Evolutionary conservation across 2,329 filamentous ascomycete genomes (phyloP), one percentile per base, ranked within the genome.

Genomic region (Lecanicillium sp.): DNA sequence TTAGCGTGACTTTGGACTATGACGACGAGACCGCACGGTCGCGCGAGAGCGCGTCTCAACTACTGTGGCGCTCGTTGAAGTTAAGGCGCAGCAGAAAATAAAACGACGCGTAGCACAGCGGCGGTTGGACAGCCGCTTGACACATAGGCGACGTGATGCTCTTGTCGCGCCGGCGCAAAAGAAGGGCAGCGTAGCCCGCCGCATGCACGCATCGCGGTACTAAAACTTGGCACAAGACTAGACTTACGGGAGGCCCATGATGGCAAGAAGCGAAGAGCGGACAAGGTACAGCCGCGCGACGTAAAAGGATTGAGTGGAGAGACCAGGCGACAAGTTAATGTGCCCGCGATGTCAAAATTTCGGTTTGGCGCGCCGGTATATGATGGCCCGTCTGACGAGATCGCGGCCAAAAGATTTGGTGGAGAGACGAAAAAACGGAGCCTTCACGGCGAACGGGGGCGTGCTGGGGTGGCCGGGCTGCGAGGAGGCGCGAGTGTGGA

Each of bases 171-270:
- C n/a, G n/a, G n/a, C n/a, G n/a, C n/a, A n/a, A n/a, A n/a, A n/a
- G n/a, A n/a, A n/a, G n/a, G n/a, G n/a, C n/a, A n/a, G n/a, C n/a
- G n/a, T n/a, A n/a, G n/a, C n/a, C n/a, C n/a, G n/a, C n/a, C n/a
- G n/a, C n/a, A n/a, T n/a, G n/a, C n/a, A n/a, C n/a, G n/a, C n/a
- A n/a, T n/a, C n/a, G n/a, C n/a, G n/a, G n/a, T n/a, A n/a, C n/a
- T n/a, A 27, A 27, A 15, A 33, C n/a, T 16, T 17, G 39, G 29
- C 17, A 22, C 19, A 27, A 25, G n/a, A 27, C 27, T n/a, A 9
- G 42, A 65, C 66, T 66, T 63, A 70, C 66, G 65, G 66, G 36
- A 68, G 65, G 51, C 66, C 66, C 66, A 70, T 70, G 36, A 32
- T 51, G 49, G 42, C 22, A 19, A 40, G 11, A 28, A 6, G 22